Conservation (phyloP, 176 grass and related monocot genomes). For the Stipa capillata region DNA sequence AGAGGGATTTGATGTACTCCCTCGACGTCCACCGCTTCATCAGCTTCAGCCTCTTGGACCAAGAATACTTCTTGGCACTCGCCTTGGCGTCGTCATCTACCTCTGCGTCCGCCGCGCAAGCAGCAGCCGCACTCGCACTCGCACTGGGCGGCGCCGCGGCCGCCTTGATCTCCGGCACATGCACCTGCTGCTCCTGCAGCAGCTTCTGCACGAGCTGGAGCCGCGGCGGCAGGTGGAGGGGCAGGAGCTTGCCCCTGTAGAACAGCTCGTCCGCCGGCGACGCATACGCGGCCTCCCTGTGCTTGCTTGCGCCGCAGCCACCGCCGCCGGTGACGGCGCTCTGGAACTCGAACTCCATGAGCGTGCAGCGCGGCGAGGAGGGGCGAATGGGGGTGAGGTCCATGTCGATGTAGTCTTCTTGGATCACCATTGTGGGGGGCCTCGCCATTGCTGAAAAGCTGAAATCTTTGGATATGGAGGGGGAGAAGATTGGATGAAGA, state of each 20-base stretch:
- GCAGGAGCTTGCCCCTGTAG: constrained; percentile 89
- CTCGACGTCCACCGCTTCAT: constrained; percentile 71
- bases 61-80: constrained; percentile 46
- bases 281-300: too few relatives aligned
- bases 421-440: constrained; percentile 40
- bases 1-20: constrained; percentile 70
- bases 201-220: constrained; percentile 77
- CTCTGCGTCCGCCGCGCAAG: not conserved
- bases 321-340: not conserved
- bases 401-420: constrained; percentile 93
- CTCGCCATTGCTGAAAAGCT: constrained; percentile 39
- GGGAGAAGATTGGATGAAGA: too few relatives aligned
- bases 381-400: constrained; percentile 63
- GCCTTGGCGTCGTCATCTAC: constrained; percentile 16
- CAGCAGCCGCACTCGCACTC: not conserved
- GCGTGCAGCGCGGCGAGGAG: constrained; percentile 20
- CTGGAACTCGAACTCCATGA: constrained; percentile 64
- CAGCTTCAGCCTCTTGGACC: constrained; percentile 62
- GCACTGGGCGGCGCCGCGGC: not conserved
- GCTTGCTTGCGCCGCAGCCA: not conserved
- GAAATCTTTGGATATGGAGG: not conserved
- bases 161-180: not conserved
- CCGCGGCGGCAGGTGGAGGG: constrained; percentile 65
- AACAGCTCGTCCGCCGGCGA: constrained; percentile 92
- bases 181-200: constrained; percentile 31